Evolutionary conservation across 371 early-diverging fungal genomes (phyloP), one percentile per base, ranked within the genome.

Genomic region (Choanephora cucurbitarum): DNA sequence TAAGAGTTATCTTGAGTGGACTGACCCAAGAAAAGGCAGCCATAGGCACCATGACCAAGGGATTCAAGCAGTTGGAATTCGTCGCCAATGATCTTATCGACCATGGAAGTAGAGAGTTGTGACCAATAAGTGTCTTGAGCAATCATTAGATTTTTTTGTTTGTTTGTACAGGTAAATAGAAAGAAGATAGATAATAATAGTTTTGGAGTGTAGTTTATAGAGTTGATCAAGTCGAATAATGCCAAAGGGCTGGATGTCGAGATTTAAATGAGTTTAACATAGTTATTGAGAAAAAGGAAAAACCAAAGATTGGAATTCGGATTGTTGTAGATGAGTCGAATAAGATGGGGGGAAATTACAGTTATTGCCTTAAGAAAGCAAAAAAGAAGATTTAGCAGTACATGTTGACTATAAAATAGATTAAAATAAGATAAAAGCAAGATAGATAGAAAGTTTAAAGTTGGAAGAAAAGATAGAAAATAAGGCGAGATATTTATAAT

Each of bases 1-100:
- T 77, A 83, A 1, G n/a, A 28, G 5, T 44, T 49, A 24, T 52
- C 54, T 15, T 60, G 54, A 24, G 75, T 24, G 11, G 72, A 69
- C 61, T 75, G 77, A 33, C 75, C 82, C 15, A 84, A 63, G 53
- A 80, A 84, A 23, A 82, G 71, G 54, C 76, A 80, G 49, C 84
- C 84, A 51, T 82, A 84, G 21, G 82, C 74, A 21, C 84, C 84
- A 34, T 72, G 77, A 22, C 84, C 84, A 3, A 84, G 69, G 18
- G 76, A 70, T 52, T 81, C 82, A 5, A 83, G 63, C 22, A 83
- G 66, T 55, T 69, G 75, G 50, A 75, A 75, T 49, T 72, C 61
- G 31, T 71, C 55, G 24, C 71, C 72, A 49, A 74, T 64, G 21
- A 72, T 52, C 22, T 68, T 71, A 57, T 77, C 78, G 19, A 77